Evolutionary conservation across 78 protist species (phyloP).

Genomic region (Polysphondylium violaceum): DNA sequence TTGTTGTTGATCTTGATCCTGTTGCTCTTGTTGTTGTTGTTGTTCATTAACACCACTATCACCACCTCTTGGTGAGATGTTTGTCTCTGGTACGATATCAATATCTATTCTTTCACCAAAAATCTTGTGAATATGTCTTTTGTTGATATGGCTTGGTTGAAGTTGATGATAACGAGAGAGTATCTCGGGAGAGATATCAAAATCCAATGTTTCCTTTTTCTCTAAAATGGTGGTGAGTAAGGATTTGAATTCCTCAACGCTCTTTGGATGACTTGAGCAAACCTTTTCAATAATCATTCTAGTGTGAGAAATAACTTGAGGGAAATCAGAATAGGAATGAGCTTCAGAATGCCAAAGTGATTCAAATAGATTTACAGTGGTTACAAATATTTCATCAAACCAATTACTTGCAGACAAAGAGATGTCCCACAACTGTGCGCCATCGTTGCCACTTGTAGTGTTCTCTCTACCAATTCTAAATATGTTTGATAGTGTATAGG

Average conservation of each 20-base stretch:
- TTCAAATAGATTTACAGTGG: slow-evolving; percentile 43
- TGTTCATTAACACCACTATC: no score
- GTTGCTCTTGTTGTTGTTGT: not conserved
- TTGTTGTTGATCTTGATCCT: not conserved
- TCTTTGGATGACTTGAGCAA: not conserved
- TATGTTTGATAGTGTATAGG: slow-evolving; percentile 25
- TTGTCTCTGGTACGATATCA: not conserved
- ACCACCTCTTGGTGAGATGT: no score
- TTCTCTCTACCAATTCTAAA: slow-evolving; percentile 53
- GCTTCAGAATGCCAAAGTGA: slow-evolving; percentile 63
- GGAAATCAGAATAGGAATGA: slow-evolving; percentile 40
- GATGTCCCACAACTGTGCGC: slow-evolving; percentile 48
- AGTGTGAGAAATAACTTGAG: slow-evolving; percentile 21
- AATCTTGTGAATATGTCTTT: slow-evolving; percentile 51
- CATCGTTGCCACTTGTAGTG: not conserved
- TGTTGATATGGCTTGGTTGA: slow-evolving; percentile 5
- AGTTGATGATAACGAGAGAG: slow-evolving; percentile 31
- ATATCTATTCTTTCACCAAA: slow-evolving; percentile 42
- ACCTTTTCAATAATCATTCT: slow-evolving; percentile 34
- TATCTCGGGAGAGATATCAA: not conserved
- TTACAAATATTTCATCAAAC: slow-evolving; percentile 69
- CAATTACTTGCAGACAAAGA: slow-evolving; percentile 38
- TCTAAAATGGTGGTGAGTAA: not conserved
- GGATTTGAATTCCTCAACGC: slow-evolving; percentile 10
- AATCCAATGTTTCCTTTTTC: slow-evolving; percentile 1